Evolutionary conservation across 2,329 filamentous ascomycete genomes (phyloP).

Genomic region (Scedosporium dehoogii): DNA sequence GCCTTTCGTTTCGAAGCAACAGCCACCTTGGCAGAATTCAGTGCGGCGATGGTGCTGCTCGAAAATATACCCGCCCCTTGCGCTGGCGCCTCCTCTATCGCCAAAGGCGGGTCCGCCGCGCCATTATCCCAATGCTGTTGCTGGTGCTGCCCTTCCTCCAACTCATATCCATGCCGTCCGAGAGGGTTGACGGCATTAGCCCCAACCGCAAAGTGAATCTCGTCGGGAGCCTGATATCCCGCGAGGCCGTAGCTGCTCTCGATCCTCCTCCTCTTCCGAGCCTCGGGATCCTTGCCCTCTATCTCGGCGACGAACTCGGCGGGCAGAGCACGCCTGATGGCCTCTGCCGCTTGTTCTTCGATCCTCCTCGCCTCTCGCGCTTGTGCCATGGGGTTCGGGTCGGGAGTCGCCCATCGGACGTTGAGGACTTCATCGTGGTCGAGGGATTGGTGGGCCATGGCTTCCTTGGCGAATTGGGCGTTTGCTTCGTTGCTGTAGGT

Average conservation of each 20-base stretch:
- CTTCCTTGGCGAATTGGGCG: slow-evolving; percentile 83
- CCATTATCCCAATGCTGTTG: slow-evolving; percentile 38
- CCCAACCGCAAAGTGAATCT: slow-evolving; percentile 82
- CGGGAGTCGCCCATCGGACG: slow-evolving; percentile 92
- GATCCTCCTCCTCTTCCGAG: slow-evolving; percentile 78
- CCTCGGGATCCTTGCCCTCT: slow-evolving; percentile 80
- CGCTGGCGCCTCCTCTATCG: slow-evolving; percentile 26
- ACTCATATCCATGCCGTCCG: slow-evolving; percentile 48
- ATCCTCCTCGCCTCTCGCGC: slow-evolving; percentile 81
- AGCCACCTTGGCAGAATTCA: slow-evolving; percentile 50
- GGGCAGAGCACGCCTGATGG: slow-evolving; percentile 77
- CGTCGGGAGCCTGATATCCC: slow-evolving; percentile 89
- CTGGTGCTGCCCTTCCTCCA: slow-evolving; percentile 48
- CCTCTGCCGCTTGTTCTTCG: slow-evolving; percentile 94
- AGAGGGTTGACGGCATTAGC: slow-evolving; percentile 54
- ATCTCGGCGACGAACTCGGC: slow-evolving; percentile 89
- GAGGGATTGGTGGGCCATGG: slow-evolving; percentile 89
- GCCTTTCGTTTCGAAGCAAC: slow-evolving; percentile 45
- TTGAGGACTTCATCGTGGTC: slow-evolving; percentile 92
- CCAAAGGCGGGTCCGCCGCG: slow-evolving; percentile 35
- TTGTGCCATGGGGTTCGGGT: slow-evolving; percentile 91
- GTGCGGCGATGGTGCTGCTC: slow-evolving; percentile 67
- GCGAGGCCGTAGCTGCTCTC: slow-evolving; percentile 82
- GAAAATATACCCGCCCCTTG: slow-evolving; percentile 65
- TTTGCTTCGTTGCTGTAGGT: slow-evolving; percentile 90